Base-by-base conservation (phyloP, 257 asterid genomes). In the Henckelia pumila region DNA sequence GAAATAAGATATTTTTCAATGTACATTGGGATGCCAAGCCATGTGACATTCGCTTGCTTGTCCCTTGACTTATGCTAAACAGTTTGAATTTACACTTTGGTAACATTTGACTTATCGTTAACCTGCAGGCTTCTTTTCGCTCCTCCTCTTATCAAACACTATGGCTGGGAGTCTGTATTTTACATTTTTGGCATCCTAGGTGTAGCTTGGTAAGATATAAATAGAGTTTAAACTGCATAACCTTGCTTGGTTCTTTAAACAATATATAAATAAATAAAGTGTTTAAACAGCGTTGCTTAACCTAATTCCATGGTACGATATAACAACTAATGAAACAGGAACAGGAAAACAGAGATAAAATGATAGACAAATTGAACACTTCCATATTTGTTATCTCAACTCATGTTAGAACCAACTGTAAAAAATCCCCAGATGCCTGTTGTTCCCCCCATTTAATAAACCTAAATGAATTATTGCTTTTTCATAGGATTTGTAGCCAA, bases 141-240 rank as follows among this genome's bases (percentile, higher is more conserved):
- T 79, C 99, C 97, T 73, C 92, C 96, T 1, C 74, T 93, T 16
- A 93, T 93, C 63, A 81, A 82, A 76, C 84, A 67, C 79, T 93
- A 74, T 73, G 96, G 97, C 19, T 93, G 99, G 99, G 97, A 77
- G 58, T 93, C 96, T 28, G 97, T 93, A 17, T 93, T 93, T 79
- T 83, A 86, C 86, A 70, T 86, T 73, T 93, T 93, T 78, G 96
- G 95, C 64, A 74, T 81, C 50, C 79, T 90, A 26, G 99, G 99
- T 68, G 64, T 93, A 75, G 89, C 88, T 68, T 93, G 97, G 99
- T 93, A 79, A 84, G 97, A 77, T 73, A 21, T 69, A 50, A 19
- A 59, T 37, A 4, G 56, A 66, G 16, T 55, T 64, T 29, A 61
- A 47, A 66, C 35, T 29, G 29, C 20, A 44, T 19, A 26, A 14